Evolutionary conservation across 331 rosid genomes (phyloP).

Genomic region (Prunus yedoensis): DNA sequence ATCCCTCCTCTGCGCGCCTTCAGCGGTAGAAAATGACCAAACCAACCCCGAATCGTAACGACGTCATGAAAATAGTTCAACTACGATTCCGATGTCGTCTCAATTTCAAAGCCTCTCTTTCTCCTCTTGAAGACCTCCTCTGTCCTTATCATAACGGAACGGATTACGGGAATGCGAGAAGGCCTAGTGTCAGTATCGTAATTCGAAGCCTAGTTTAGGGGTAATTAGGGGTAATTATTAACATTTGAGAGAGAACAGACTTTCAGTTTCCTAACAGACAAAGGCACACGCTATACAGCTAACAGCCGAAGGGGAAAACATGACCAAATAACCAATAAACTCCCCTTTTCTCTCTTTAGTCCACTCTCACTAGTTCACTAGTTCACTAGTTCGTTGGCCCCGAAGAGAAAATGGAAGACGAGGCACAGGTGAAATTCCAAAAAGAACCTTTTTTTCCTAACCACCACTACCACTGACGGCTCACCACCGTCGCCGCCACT

Average conservation of each 20-base stretch:
- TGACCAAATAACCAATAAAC: constrained; percentile 13
- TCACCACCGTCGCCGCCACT: background rate
- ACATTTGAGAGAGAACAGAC: background rate
- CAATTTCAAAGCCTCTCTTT: background rate
- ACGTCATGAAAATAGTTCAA: background rate
- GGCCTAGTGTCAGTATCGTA: constrained; percentile 2
- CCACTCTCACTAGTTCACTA: background rate
- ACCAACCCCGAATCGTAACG: constrained; percentile 3
- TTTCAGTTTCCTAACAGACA: constrained; percentile 30
- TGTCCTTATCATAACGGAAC: background rate
- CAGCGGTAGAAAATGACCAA: background rate
- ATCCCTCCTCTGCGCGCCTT: too few relatives aligned
- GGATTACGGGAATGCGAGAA: constrained; percentile 2
- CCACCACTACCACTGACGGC: background rate
- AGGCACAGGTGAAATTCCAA: constrained; percentile 37
- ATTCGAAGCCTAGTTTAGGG: constrained; percentile 4
- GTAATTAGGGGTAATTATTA: constrained; percentile 26
- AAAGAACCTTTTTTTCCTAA: background rate
- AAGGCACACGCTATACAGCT: background rate
- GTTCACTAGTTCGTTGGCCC: background rate
- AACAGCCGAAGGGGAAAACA: constrained; percentile 22
- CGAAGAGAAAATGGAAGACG: constrained; percentile 32
- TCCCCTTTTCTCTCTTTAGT: background rate
- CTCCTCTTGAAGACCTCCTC: background rate
- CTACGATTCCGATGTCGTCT: background rate